Conservation (phyloP, 192 early-diverging fungal genomes). For the Cladochytrium replicatum region DNA sequence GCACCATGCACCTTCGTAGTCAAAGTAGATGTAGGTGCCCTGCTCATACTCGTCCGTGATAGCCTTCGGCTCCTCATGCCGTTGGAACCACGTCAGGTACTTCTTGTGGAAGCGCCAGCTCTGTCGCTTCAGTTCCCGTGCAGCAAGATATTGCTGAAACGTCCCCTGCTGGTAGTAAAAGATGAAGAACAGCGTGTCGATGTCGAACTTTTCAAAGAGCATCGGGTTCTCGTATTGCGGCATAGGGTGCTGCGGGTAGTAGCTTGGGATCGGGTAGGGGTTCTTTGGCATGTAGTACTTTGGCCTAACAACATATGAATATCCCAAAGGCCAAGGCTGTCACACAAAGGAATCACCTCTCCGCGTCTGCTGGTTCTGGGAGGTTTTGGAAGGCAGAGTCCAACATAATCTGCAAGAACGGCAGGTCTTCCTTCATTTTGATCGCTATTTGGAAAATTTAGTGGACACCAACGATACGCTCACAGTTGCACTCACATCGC, state of each 20-base stretch:
- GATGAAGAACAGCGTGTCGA: slow-evolving; percentile 94
- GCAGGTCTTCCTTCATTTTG: slow-evolving; percentile 17
- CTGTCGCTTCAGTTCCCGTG: slow-evolving; percentile 75
- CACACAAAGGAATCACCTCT: slow-evolving; percentile 40
- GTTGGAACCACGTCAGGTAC: slow-evolving; percentile 93
- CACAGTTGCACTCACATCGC: slow-evolving; percentile 28
- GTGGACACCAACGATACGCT: not conserved
- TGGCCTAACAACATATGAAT: slow-evolving; percentile 18
- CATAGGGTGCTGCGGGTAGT: slow-evolving; percentile 79
- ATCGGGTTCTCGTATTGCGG: slow-evolving; percentile 69
- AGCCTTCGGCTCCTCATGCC: slow-evolving; percentile 81
- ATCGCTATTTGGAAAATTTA: slow-evolving; percentile 14
- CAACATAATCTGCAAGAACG: slow-evolving; percentile 59
- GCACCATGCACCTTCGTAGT: slow-evolving; percentile 83
- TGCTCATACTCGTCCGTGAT: slow-evolving; percentile 88
- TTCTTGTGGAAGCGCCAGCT: slow-evolving; percentile 90
- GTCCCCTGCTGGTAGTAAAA: slow-evolving; percentile 97
- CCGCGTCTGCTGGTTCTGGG: slow-evolving; percentile 74
- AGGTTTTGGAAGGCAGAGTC: slow-evolving; percentile 75
- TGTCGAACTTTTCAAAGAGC: slow-evolving; percentile 79
- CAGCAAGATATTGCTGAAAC: slow-evolving; percentile 87
- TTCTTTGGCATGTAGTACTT: slow-evolving; percentile 66
- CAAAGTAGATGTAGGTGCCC: slow-evolving; percentile 86
- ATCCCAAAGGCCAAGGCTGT: not conserved
- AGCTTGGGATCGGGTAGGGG: slow-evolving; percentile 73